Percentiles rank a stretch among this genome's conserved stretches.
phyloP scores from a whole-genome alignment of 2,329 filamentous ascomycete species.

The Hymenoscyphus fructigenus region DNA sequence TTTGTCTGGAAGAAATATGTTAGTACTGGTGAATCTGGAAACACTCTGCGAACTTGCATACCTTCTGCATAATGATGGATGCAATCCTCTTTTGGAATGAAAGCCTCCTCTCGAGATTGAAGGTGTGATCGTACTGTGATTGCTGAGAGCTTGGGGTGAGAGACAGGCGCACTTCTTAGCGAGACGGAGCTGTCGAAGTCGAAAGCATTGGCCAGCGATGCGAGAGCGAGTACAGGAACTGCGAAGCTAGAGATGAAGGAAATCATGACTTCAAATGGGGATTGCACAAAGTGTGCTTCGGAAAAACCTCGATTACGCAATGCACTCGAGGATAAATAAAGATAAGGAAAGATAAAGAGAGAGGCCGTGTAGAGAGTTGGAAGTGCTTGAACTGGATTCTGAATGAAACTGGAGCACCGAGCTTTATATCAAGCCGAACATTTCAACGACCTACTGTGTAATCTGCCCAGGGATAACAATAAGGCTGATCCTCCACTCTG shows the following conservation, averaged over 20 bases:
- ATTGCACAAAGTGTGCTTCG: background rate
- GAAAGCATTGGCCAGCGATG: slow-evolving; percentile 5
- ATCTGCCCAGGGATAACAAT: background rate
- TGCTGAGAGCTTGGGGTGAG: slow-evolving; percentile 14
- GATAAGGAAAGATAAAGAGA: background rate
- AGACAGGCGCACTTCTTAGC: slow-evolving; percentile 12
- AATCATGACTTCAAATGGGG: slow-evolving; percentile 6
- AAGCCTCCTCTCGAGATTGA: slow-evolving; percentile 16
- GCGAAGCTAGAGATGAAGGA: background rate
- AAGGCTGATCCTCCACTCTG: slow-evolving; percentile 3
- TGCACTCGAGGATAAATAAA: background rate
- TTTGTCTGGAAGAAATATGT: background rate
- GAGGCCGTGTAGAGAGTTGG: no score
- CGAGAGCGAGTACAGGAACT: slow-evolving; percentile 5
- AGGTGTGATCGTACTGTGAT: slow-evolving; percentile 11
- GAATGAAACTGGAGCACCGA: background rate
- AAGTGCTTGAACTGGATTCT: no score
- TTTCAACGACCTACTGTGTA: background rate
- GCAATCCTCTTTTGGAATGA: slow-evolving; percentile 18
- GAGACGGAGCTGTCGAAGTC: background rate
- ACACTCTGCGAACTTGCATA: slow-evolving; percentile 8
- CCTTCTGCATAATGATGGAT: slow-evolving; percentile 23
- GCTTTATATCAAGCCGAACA: background rate
- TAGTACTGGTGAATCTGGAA: background rate
- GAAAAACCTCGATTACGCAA: background rate